Evolutionary conservation across 140 eudicot species (phyloP), one percentile per base, ranked within the genome.

Genomic region (Bidens hawaiensis): DNA sequence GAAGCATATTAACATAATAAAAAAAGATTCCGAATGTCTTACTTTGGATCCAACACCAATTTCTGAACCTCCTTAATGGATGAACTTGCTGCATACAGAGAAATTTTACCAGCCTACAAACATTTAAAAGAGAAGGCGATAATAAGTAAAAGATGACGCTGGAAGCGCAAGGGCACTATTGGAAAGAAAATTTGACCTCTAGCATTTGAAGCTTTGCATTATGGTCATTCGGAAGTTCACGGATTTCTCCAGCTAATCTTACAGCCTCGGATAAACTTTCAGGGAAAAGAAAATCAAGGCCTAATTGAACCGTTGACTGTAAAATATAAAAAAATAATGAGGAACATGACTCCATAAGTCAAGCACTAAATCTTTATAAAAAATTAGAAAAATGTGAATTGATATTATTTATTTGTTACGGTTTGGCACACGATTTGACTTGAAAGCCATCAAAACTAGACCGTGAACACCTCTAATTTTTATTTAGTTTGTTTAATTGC

Each of bases 21-120:
- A 45, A 48, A 60, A 45, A n/a, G 57, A 34, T 53, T 43, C 42
- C 62, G 62, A 60, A 22, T 57, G 65, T 57, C 97, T 82, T 85
- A 93, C 99, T 88, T 93, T 57, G 96, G 82, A 77, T 93, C 99
- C 79, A 93, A 87, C 65, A 88, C 99, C 82, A 93, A 45, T 60
- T 85, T 88, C 54, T 81, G 95, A 56, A 93, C 99, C 78, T 93
- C 97, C 67, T 88, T 93, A 60, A 93, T 85, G 53, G 95, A 87
- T 41, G 97, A 85, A 69, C 97, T 93, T 53, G 97, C 99, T 46
- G 99, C 95, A 73, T 93, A 93, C 6, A 93, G 74, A 46, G 96
- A 93, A 25, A 93, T 79, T 81, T 93, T 93, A 30, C 97, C 97
- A 43, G 80, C 97, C 97, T 93, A 85, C 56, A 77, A 41, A 38